A percentile compares a stretch with the other conserved stretches of the same genome.
phyloP scores from a whole-genome alignment of 1,284 basidiomycete species.

The Moniliophthora roreri region DNA sequence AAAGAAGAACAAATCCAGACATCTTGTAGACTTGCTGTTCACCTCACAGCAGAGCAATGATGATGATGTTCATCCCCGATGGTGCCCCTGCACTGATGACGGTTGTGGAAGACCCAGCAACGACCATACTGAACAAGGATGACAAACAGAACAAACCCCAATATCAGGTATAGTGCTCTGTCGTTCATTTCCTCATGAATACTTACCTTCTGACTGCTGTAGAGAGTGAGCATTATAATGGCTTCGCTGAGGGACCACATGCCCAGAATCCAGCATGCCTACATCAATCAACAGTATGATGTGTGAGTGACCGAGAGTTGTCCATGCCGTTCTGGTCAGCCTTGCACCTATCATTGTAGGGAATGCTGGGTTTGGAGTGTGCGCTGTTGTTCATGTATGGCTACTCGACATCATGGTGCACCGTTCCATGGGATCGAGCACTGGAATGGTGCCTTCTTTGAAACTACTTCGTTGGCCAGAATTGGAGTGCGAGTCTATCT shows the following conservation, averaged over 20 bases:
- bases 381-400: constrained; percentile 17
- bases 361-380: constrained; percentile 17
- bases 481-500: constrained; percentile 8
- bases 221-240: neutral
- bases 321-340: constrained; percentile 1
- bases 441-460: constrained; percentile 20
- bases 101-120: too few relatives aligned
- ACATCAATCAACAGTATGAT: constrained; percentile 8
- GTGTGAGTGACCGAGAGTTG: constrained; percentile 1
- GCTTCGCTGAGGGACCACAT: neutral
- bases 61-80: too few relatives aligned
- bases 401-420: constrained; percentile 12
- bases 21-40: too few relatives aligned
- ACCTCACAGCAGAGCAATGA: too few relatives aligned
- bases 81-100: too few relatives aligned
- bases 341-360: constrained; percentile 13
- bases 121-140: too few relatives aligned
- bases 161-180: too few relatives aligned
- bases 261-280: constrained; percentile 9
- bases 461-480: constrained; percentile 2
- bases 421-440: constrained; percentile 20
- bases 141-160: too few relatives aligned
- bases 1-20: too few relatives aligned
- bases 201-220: too few relatives aligned
- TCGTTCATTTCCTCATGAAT: too few relatives aligned